Conservation (phyloP, 176 grass and related monocot species). For the Triticum turgidum region DNA sequence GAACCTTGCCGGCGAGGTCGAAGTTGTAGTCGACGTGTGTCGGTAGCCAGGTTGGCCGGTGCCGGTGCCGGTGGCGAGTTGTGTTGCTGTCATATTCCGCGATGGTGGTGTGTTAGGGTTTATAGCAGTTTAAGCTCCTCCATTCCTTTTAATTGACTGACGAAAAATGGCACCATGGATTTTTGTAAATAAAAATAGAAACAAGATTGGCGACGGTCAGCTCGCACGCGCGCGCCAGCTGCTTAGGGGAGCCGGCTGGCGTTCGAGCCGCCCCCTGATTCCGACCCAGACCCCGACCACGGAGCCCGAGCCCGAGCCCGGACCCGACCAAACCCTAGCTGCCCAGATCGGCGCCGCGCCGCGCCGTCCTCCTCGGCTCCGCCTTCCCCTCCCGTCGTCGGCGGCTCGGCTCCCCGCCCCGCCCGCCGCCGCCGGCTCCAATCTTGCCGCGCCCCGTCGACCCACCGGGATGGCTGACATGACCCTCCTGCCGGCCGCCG, state of each 20-base stretch:
- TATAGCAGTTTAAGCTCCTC: too few relatives aligned
- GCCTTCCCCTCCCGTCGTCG: not conserved
- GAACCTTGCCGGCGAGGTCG: too few relatives aligned
- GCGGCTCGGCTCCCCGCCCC: conserved; percentile 42
- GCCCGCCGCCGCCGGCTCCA: not conserved
- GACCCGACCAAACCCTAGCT: not conserved
- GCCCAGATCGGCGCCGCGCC: not conserved
- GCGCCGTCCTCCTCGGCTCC: conserved; percentile 29
- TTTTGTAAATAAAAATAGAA: not conserved
- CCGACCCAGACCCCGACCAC: not conserved
- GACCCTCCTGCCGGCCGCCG: conserved; percentile 43
- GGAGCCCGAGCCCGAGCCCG: not conserved
- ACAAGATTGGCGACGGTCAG: not conserved
- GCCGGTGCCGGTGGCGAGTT: too few relatives aligned
- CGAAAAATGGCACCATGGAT: not conserved
- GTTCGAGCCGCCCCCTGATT: not conserved
- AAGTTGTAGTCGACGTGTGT: too few relatives aligned
- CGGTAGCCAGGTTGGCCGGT: too few relatives aligned
- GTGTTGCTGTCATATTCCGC: too few relatives aligned
- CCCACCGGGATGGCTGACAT: conserved; percentile 62
- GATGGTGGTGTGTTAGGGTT: too few relatives aligned
- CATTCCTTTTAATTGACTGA: too few relatives aligned
- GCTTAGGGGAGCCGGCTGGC: not conserved
- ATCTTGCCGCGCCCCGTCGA: not conserved
- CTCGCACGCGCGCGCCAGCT: not conserved